Evolutionary conservation across 768 basidiomycete genomes (phyloP), one percentile per base, ranked within the genome.

Genomic region (Boletus speciosus): DNA sequence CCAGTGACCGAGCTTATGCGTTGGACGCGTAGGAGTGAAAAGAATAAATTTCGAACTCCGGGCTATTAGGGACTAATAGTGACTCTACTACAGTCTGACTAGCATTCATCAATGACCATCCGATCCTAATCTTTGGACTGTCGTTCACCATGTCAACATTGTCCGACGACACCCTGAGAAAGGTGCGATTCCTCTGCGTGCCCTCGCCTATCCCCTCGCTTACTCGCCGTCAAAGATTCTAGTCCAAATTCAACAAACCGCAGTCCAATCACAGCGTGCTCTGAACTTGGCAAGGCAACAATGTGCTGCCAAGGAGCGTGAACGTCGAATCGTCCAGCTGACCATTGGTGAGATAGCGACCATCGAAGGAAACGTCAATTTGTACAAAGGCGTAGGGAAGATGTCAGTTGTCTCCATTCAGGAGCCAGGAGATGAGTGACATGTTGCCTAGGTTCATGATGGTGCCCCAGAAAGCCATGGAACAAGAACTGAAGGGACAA

Each of bases 311-410:
- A 97, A 95, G 71, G 93, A 97, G 54, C 82, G 93, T 49, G 95
- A 98, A 70, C 82, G 89, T 29, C 84, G 89, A 56, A 93, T 96
- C 48, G 76, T 96, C 15, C 90, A 94, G 71, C 78, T 98, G 21
- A 97, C 95, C 0, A 87, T 88, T 51, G 81, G 86, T 59, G 93
- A 98, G 69, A 84, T 98, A 57, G 76, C 75, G 32, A 75, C 78
- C 35, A 81, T 94, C 47, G 78, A 83, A 59, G 82, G 81, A 27
- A 79, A 88, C 55, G 85, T 89, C 12, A 91, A 88, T 64, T 74
- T 97, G 62, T 98, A 95, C 74, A 93, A 89, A 65, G 95, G 95
- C 44, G 90, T 98, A 42, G 95, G 95, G 32, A 98, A 98, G 74
- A 96, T 96, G 95, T 95, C 59, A 57, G 51, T 60, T 21, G 46